Conservation (phyloP, 2,329 filamentous ascomycete species). For the Diaporthe nobilis region DNA sequence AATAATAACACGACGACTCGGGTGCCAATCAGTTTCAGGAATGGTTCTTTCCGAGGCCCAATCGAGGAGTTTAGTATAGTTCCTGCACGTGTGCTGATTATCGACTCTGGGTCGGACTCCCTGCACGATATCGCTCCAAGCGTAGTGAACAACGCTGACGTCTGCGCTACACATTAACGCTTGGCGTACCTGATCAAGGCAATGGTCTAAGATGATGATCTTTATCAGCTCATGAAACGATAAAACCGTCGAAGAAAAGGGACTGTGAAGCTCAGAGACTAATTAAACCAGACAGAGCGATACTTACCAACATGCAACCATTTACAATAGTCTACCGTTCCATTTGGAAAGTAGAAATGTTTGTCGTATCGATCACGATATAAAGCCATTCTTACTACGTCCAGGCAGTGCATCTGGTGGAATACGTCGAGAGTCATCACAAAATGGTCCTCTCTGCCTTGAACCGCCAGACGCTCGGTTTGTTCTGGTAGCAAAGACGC, state of each 20-base stretch:
- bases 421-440: not conserved
- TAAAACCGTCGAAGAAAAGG: not conserved
- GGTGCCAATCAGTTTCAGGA: not conserved
- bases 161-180: not conserved
- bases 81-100: slow-evolving; percentile 1
- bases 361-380: not conserved
- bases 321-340: not conserved
- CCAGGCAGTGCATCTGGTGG: slow-evolving; percentile 1
- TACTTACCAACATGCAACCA: not conserved
- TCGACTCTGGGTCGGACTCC: slow-evolving; percentile 1
- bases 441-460: not conserved
- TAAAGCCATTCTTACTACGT: not conserved
- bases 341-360: slow-evolving; percentile 2
- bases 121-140: not conserved
- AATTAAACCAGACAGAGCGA: not conserved
- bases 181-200: not conserved
- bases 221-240: not conserved
- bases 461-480: not conserved
- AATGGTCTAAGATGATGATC: not conserved
- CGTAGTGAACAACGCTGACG: slow-evolving; percentile 3
- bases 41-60: not conserved
- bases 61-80: not conserved
- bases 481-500: not conserved
- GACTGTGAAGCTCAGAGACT: not conserved
- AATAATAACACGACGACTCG: not conserved